Evolutionary conservation across 2,329 filamentous ascomycete genomes (phyloP).

Genomic region (Ophiosphaerella herpotricha): DNA sequence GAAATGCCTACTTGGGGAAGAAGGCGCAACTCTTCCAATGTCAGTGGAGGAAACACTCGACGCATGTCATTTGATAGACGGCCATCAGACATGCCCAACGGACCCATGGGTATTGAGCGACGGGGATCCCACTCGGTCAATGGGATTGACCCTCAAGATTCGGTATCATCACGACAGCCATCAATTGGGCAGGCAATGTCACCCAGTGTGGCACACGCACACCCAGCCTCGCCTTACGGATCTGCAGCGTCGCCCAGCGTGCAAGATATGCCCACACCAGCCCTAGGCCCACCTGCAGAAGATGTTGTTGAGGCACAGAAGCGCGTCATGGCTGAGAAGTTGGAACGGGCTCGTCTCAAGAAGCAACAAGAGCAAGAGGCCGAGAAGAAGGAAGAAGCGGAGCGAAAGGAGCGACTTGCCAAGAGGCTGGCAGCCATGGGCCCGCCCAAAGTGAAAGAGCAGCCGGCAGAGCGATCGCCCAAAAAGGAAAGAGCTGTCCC

Average conservation of each 20-base stretch:
- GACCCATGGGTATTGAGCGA: conserved; percentile 34
- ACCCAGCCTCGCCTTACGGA: conserved; percentile 43
- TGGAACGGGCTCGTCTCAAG: conserved; percentile 70
- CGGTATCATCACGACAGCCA: conserved; percentile 27
- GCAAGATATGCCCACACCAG: conserved; percentile 31
- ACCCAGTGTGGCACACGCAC: conserved; percentile 36
- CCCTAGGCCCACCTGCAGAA: conserved; percentile 57
- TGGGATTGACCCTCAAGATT: conserved; percentile 26
- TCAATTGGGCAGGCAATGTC: conserved; percentile 33
- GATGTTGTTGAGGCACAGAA: conserved; percentile 67
- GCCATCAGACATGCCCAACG: conserved; percentile 44
- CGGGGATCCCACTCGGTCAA: conserved; percentile 39
- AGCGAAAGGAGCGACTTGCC: conserved; percentile 69
- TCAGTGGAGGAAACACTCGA: conserved; percentile 80
- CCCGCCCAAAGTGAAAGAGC: conserved; percentile 50
- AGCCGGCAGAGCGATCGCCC: conserved; percentile 43
- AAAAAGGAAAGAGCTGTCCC: conserved; percentile 52
- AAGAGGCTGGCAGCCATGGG: conserved; percentile 74
- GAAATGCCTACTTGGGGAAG: conserved; percentile 68
- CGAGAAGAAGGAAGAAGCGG: conserved; percentile 74
- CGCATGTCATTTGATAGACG: conserved; percentile 62
- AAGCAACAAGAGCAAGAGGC: conserved; percentile 61
- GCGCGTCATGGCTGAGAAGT: conserved; percentile 71
- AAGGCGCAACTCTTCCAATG: conserved; percentile 85
- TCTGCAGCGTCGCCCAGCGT: conserved; percentile 32